phyloP scores from a whole-genome alignment of 805 yeast species.

The Candida ulmi region DNA sequence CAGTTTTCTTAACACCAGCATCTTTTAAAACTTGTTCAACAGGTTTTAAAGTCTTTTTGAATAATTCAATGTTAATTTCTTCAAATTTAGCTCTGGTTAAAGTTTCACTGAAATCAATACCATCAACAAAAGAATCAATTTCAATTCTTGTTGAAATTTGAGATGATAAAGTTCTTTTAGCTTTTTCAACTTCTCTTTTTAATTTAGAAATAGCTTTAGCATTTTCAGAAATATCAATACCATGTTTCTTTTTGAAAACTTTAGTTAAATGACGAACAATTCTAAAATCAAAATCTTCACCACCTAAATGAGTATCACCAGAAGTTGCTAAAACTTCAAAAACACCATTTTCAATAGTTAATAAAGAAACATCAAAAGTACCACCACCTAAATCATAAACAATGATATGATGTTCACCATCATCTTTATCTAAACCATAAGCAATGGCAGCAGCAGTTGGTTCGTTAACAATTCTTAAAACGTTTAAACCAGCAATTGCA shows the following conservation, averaged over 20 bases:
- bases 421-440: slow-evolving; percentile 81
- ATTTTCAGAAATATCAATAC: slow-evolving; percentile 75
- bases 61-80: slow-evolving; percentile 88
- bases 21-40: slow-evolving; percentile 95
- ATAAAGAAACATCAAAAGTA: slow-evolving; percentile 87
- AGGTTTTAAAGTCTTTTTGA: slow-evolving; percentile 92
- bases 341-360: slow-evolving; percentile 86
- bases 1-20: slow-evolving; percentile 80
- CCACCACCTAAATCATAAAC: slow-evolving; percentile 98
- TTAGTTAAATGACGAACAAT: slow-evolving; percentile 83
- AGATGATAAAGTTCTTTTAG: slow-evolving; percentile 91
- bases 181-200: slow-evolving; percentile 97
- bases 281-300: slow-evolving; percentile 92
- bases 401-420: slow-evolving; percentile 82
- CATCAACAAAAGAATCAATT: slow-evolving; percentile 91
- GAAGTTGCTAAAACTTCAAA: slow-evolving; percentile 91
- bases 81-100: slow-evolving; percentile 97
- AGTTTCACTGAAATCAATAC: slow-evolving; percentile 92
- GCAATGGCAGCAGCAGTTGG: slow-evolving; percentile 99
- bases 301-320: slow-evolving; percentile 97
- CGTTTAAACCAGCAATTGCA: slow-evolving; percentile 84
- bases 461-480: slow-evolving; percentile 85
- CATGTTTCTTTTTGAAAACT: slow-evolving; percentile 88
- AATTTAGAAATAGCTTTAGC: slow-evolving; percentile 86
- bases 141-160: slow-evolving; percentile 95